phyloP scores from a whole-genome alignment of 257 asterid species.

The Plantago elongata region DNA sequence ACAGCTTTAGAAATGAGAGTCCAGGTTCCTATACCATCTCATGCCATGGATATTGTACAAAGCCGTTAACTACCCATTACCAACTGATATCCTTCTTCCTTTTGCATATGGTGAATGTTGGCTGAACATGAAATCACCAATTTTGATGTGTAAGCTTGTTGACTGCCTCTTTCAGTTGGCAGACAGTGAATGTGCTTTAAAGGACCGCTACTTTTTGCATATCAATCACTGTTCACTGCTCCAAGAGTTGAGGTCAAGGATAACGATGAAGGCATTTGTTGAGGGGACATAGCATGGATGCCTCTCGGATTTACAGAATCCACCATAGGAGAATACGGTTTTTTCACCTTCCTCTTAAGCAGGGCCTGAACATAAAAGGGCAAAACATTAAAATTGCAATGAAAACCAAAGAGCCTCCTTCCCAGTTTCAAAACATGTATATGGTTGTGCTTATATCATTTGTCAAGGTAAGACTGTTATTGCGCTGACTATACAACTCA shows the following conservation, averaged over 20 bases:
- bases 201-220: slow-evolving; percentile 1
- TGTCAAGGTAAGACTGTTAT: too few relatives aligned
- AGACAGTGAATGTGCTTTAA: neutral
- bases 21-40: too few relatives aligned
- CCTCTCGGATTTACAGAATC: slow-evolving; percentile 49
- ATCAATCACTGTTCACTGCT: slow-evolving; percentile 51
- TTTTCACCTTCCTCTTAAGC: slow-evolving; percentile 63
- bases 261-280: slow-evolving; percentile 60
- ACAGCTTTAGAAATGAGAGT: too few relatives aligned
- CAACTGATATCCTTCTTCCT: too few relatives aligned
- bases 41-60: too few relatives aligned
- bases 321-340: slow-evolving; percentile 71
- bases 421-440: too few relatives aligned
- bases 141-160: too few relatives aligned
- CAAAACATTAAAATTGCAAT: neutral
- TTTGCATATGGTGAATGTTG: too few relatives aligned
- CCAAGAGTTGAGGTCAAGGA: slow-evolving; percentile 65
- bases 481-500: too few relatives aligned
- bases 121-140: neutral
- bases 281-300: slow-evolving; percentile 53
- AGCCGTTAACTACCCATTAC: too few relatives aligned
- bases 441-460: too few relatives aligned
- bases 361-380: slow-evolving; percentile 29
- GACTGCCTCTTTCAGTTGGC: neutral
- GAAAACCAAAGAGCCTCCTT: too few relatives aligned